A percentile compares a stretch with the other conserved stretches of the same genome.
phyloP scores from a whole-genome alignment of 2,329 filamentous ascomycete genomes.

The Ambrosiella cleistominuta region DNA sequence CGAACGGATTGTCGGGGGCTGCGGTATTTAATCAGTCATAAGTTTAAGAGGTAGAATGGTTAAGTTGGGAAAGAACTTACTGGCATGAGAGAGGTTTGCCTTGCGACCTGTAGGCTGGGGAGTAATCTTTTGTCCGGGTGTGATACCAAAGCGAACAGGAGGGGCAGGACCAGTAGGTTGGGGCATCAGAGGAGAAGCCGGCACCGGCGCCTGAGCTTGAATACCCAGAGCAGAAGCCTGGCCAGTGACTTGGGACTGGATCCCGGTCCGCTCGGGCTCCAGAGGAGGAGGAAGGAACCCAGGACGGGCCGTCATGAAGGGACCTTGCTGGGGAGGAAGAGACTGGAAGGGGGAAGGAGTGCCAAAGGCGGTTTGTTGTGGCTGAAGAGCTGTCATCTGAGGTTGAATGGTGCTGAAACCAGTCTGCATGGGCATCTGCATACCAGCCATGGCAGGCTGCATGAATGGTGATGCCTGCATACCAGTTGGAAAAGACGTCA shows the following conservation, averaged over 20 bases:
- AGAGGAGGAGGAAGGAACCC: constrained; percentile 38
- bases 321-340: constrained; percentile 11
- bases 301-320: constrained; percentile 8
- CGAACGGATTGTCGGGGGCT: constrained; percentile 38
- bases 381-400: constrained; percentile 45
- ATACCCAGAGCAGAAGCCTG: constrained; percentile 19
- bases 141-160: constrained; percentile 73
- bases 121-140: constrained; percentile 53
- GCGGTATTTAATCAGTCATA: not conserved
- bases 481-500: constrained; percentile 23
- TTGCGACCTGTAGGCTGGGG: constrained; percentile 77
- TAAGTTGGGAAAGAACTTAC: constrained; percentile 44
- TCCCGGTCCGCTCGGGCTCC: constrained; percentile 41
- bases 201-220: not conserved
- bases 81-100: constrained; percentile 86
- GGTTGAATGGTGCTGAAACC: constrained; percentile 34
- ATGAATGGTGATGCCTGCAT: constrained; percentile 21
- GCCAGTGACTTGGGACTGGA: constrained; percentile 21
- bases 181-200: constrained; percentile 15
- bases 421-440: constrained; percentile 19
- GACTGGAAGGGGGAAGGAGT: constrained; percentile 21
- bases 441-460: constrained; percentile 33
- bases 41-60: not conserved
- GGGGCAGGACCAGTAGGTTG: constrained; percentile 52
- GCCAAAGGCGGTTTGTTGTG: constrained; percentile 21